Conservation (phyloP, 1,284 basidiomycete species). For the Austroboletus niveus region DNA sequence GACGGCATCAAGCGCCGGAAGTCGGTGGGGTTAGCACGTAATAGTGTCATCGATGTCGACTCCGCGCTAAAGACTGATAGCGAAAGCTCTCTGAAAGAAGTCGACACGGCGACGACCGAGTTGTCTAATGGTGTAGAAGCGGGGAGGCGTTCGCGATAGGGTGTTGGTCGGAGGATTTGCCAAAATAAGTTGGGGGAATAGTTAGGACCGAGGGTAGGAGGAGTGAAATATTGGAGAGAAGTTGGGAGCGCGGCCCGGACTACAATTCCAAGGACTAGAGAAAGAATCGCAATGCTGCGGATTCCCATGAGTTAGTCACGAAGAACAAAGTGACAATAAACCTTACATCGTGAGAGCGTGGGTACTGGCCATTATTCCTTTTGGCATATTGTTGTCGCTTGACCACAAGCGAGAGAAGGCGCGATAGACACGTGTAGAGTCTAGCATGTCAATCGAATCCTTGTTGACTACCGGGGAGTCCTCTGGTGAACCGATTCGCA, state of each 20-base stretch:
- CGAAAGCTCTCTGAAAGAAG: slow-evolving; percentile 54
- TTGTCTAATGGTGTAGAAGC: slow-evolving; percentile 31
- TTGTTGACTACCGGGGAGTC: slow-evolving; percentile 45
- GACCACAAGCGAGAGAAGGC: slow-evolving; percentile 47
- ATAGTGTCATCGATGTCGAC: slow-evolving; percentile 27
- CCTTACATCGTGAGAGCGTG: slow-evolving; percentile 64
- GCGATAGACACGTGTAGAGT: slow-evolving; percentile 42
- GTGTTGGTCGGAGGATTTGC: slow-evolving; percentile 32
- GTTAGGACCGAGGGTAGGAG: slow-evolving; percentile 17
- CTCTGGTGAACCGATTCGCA: slow-evolving; percentile 35
- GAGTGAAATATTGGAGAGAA: slow-evolving; percentile 30
- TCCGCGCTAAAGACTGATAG: slow-evolving; percentile 47
- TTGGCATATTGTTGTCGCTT: slow-evolving; percentile 35
- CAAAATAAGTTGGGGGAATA: slow-evolving; percentile 25
- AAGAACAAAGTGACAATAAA: slow-evolving; percentile 9
- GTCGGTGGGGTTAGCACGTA: slow-evolving; percentile 16
- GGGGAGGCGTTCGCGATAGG: slow-evolving; percentile 39
- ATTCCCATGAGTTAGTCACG: slow-evolving; percentile 12
- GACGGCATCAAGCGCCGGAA: slow-evolving; percentile 22
- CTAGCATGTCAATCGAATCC: slow-evolving; percentile 43
- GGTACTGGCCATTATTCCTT: slow-evolving; percentile 41
- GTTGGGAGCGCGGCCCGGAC: slow-evolving; percentile 52
- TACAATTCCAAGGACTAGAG: slow-evolving; percentile 63
- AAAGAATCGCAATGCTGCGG: slow-evolving; percentile 60
- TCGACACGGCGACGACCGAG: slow-evolving; percentile 34